phyloP scores from a whole-genome alignment of 2,329 filamentous ascomycete species.

The Esteya vermicola region DNA sequence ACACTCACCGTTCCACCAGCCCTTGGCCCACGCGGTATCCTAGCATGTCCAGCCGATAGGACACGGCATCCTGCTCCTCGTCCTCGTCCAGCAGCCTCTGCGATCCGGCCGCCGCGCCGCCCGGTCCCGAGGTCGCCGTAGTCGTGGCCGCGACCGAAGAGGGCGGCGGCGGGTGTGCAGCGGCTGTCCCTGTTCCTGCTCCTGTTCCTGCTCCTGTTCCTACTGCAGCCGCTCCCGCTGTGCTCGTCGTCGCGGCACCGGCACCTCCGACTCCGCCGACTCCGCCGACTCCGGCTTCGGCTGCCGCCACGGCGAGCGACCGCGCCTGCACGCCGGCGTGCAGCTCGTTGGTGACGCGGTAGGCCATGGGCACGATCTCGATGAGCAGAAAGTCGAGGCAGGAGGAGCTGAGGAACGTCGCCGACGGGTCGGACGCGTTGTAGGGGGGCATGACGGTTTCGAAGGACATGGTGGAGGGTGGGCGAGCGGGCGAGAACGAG shows the following conservation, averaged over 20 bases:
- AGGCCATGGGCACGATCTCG: slow-evolving; percentile 88
- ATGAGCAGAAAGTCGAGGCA: slow-evolving; percentile 92
- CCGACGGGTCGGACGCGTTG: slow-evolving; percentile 59
- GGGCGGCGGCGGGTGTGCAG: too few relatives aligned
- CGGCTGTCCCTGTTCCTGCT: too few relatives aligned
- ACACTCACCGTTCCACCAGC: slow-evolving; percentile 75
- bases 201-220: neutral
- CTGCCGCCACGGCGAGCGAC: slow-evolving; percentile 21
- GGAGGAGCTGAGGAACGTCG: slow-evolving; percentile 64
- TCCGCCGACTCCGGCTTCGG: slow-evolving; percentile 6
- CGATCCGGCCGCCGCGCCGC: neutral
- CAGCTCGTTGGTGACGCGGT: slow-evolving; percentile 67
- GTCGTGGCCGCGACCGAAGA: too few relatives aligned
- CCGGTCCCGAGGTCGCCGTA: slow-evolving; percentile 9
- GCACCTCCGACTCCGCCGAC: neutral
- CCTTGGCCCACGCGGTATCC: slow-evolving; percentile 91
- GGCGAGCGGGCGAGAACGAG: too few relatives aligned
- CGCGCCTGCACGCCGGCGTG: slow-evolving; percentile 25
- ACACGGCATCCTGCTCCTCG: slow-evolving; percentile 71
- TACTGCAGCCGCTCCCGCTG: neutral
- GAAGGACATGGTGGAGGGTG: slow-evolving; percentile 48
- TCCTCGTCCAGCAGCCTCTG: slow-evolving; percentile 50
- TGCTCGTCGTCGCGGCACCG: neutral
- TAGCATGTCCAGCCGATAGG: slow-evolving; percentile 67
- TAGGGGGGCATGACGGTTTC: slow-evolving; percentile 54